Conservation (phyloP, 352 stramenopile species). For the Phytopythium boreale region DNA sequence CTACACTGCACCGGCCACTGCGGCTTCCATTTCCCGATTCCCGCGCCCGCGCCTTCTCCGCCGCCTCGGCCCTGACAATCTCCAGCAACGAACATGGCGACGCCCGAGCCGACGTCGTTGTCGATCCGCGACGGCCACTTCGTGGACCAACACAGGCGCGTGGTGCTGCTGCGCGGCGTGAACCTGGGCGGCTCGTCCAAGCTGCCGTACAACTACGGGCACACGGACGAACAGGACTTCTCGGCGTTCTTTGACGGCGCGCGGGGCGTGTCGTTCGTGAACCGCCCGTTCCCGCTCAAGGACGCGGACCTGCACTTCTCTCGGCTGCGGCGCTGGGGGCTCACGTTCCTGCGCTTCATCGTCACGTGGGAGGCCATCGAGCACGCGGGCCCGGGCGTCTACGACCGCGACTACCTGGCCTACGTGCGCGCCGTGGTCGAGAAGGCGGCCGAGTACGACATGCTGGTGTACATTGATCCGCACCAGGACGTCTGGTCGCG, state of each 20-base stretch:
- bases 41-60: background rate
- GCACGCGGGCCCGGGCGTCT: slow-evolving; percentile 65
- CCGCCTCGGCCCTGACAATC: slow-evolving; percentile 35
- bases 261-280: slow-evolving; percentile 60
- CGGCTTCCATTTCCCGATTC: slow-evolving; percentile 4
- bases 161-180: slow-evolving; percentile 77
- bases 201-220: slow-evolving; percentile 58
- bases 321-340: slow-evolving; percentile 58
- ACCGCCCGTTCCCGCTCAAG: slow-evolving; percentile 66
- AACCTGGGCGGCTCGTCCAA: slow-evolving; percentile 90
- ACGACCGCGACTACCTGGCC: slow-evolving; percentile 69
- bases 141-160: slow-evolving; percentile 71
- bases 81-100: slow-evolving; percentile 21
- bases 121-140: slow-evolving; percentile 71
- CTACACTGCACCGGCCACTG: background rate
- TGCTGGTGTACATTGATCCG: slow-evolving; percentile 79
- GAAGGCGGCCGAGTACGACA: slow-evolving; percentile 42
- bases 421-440: slow-evolving; percentile 62
- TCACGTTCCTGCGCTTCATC: slow-evolving; percentile 71
- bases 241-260: slow-evolving; percentile 52
- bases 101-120: slow-evolving; percentile 22
- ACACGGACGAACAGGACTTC: slow-evolving; percentile 34
- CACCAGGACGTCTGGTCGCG: slow-evolving; percentile 88
- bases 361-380: slow-evolving; percentile 86
- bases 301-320: slow-evolving; percentile 68